phyloP scores from a whole-genome alignment of 2,329 filamentous ascomycete genomes.

The Xylaria polymorpha region DNA sequence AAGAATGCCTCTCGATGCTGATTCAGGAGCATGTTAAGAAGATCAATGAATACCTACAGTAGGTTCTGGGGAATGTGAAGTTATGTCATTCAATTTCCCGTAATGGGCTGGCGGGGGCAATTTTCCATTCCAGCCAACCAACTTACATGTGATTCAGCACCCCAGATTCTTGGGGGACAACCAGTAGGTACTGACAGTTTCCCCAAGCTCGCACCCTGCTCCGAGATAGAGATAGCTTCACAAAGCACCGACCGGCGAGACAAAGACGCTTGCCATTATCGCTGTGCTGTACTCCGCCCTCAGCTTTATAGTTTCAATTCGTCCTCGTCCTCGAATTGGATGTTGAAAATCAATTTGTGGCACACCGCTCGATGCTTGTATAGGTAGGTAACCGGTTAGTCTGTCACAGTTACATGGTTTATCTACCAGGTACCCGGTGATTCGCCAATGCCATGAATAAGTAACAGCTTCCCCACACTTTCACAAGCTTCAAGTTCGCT shows the following conservation, averaged over 20 bases:
- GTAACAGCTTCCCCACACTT: constrained; percentile 48
- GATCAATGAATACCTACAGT: neutral
- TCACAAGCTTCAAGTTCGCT: constrained; percentile 46
- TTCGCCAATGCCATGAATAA: neutral
- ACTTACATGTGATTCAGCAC: constrained; percentile 37
- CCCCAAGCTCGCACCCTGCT: neutral
- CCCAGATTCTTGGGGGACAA: constrained; percentile 24
- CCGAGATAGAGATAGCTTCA: constrained; percentile 23
- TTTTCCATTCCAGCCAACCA: constrained; percentile 29
- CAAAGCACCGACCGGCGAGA: constrained; percentile 10
- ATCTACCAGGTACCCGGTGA: neutral
- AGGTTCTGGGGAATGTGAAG: neutral
- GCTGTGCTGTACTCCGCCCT: neutral
- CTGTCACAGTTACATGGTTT: neutral
- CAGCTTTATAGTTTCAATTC: neutral
- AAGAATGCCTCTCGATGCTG: neutral
- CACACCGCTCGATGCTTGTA: neutral
- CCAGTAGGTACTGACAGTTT: too few relatives aligned
- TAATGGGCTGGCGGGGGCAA: constrained; percentile 1
- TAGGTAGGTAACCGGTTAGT: neutral
- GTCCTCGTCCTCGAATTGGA: neutral
- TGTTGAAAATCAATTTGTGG: neutral
- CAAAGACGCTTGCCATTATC: neutral
- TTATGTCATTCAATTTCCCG: neutral
- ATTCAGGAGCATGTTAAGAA: neutral